These are phyloP conservation scores for Bombardia bombarda DNA, from an alignment of 495 filamentous ascomycete genomes.

Conservation along the genomic window DNA sequence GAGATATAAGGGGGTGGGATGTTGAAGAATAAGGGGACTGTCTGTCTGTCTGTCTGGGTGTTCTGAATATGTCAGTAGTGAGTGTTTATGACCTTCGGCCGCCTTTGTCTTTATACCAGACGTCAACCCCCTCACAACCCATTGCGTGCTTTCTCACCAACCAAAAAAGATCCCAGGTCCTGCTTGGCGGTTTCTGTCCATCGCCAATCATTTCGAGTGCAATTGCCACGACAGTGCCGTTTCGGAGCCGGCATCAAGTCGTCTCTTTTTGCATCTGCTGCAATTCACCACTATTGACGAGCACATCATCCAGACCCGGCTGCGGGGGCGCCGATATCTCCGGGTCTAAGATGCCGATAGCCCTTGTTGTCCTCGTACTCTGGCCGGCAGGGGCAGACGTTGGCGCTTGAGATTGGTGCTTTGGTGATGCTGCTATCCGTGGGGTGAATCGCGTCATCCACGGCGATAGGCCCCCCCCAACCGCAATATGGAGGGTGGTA, in stretches of 20 bases:
- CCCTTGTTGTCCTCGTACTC: no score
- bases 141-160: neutral
- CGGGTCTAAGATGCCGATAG: no score
- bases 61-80: neutral
- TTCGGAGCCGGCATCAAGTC: neutral
- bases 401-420: neutral
- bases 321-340: no score
- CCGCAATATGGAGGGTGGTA: no score
- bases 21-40: neutral
- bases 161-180: neutral
- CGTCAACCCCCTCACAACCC: neutral
- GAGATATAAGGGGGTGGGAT: neutral
- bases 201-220: neutral
- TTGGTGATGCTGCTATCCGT: conserved; percentile 1
- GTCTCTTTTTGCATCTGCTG: no score
- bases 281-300: no score
- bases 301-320: no score
- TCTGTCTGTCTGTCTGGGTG: neutral
- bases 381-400: neutral
- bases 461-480: no score
- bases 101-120: neutral
- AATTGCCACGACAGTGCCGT: neutral
- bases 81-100: neutral
- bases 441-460: conserved; percentile 2
- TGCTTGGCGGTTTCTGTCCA: neutral